Percentiles rank a stretch among this genome's conserved stretches.
Conservation (phyloP, 2,329 filamentous ascomycete genomes). For the Ascochyta lentis region DNA sequence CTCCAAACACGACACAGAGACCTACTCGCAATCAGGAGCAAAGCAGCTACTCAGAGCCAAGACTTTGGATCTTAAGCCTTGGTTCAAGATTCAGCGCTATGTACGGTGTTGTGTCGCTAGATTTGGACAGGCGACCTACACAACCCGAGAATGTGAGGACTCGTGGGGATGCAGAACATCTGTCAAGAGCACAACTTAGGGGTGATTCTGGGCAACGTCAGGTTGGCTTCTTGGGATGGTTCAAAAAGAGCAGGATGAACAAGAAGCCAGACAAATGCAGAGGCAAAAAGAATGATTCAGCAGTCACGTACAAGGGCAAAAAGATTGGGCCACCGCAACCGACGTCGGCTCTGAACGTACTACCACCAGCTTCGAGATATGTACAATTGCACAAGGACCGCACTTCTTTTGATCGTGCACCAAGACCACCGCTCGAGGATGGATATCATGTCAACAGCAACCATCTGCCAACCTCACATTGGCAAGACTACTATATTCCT, state of each 20-base stretch:
- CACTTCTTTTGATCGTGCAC: neutral
- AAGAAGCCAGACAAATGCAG: neutral
- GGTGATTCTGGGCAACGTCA: neutral
- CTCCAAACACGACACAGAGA: neutral
- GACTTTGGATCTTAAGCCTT: neutral
- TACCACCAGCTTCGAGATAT: constrained; percentile 1
- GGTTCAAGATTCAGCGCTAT: neutral
- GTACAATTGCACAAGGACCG: no score
- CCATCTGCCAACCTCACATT: neutral
- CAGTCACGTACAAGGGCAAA: neutral
- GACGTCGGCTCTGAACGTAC: neutral
- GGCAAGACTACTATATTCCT: no score
- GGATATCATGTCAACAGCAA: neutral
- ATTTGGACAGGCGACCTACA: neutral
- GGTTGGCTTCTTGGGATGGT: neutral
- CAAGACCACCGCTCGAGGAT: neutral
- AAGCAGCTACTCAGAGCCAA: neutral
- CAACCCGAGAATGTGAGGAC: neutral
- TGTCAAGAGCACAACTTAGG: neutral
- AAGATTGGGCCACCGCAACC: constrained; percentile 1
- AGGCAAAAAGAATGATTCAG: neutral
- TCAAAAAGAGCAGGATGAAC: neutral
- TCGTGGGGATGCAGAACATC: neutral
- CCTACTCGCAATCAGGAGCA: neutral
- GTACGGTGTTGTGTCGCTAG: neutral